Base-by-base conservation (phyloP, 2,329 filamentous ascomycete species). In the Aspergillus sp. region DNA sequence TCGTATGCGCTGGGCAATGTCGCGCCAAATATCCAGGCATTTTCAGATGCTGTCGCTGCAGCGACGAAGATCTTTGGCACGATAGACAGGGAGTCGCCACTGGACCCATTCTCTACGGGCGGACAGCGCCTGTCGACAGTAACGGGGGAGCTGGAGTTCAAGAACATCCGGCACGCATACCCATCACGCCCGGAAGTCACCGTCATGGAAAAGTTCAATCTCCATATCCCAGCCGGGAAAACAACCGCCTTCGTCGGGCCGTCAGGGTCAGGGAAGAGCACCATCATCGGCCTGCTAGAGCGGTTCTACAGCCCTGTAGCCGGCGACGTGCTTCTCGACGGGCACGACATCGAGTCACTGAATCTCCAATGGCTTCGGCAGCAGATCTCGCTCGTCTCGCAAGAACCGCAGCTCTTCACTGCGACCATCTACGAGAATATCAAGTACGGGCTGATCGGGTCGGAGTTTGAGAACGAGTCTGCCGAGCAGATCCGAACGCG, bases 401-500 rank as follows among this genome's bases (percentile, higher is more conserved):
- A 96, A 69, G 92, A 96, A 68, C 90, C 91, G 1, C 87, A 89
- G 0, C 81, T 96, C 0, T 96, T 96, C 70, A 86, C 87, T 51
- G 90, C 88, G 0, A 91, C 89, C 0, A 93, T 96, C 64, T 91
- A 83, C 69, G 83, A 89, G 52, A 96, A 96, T 73, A 96, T 96
- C 56, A 77, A 76, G 1, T 72, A 77, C 30, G 80, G 80, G 1
- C 68, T 83, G 0, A 70, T 78, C 20, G 91, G 91, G 41, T 93
- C 90, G 1, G 77, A 82, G 57, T 83, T 84, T 59, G 89, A 93
- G 71, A 61, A 83, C 50, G 83, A 82, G 17, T 76, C 77, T 7
- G 80, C 84, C 15, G 86, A 90, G 54, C 81, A 82, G 37, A 62
- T 47, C 11, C 48, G 37, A 37, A 50, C 57, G 37, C 58, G 48